A percentile compares a stretch with the other conserved stretches of the same genome.
Evolutionary conservation across 306 rosid species (phyloP).

Genomic region (Glycine latifolia): DNA sequence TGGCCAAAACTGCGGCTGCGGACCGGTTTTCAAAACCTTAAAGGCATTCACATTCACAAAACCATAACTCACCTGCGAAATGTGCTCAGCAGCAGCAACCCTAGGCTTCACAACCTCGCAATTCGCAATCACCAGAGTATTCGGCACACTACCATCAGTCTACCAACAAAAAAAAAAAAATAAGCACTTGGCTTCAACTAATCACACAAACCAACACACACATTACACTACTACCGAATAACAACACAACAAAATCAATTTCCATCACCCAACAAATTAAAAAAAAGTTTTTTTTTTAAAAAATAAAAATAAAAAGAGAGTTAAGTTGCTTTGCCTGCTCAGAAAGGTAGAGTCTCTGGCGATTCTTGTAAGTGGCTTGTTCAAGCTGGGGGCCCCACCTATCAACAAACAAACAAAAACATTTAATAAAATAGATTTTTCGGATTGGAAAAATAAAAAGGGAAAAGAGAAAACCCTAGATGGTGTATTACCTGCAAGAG

Average conservation of each 20-base stretch:
- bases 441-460: neutral
- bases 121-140: conserved; percentile 95
- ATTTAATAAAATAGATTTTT: neutral
- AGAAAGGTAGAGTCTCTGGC: conserved; percentile 94
- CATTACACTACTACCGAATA: neutral
- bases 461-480: conserved; percentile 24
- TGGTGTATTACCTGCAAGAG: conserved; percentile 72
- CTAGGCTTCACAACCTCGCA: conserved; percentile 98
- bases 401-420: neutral
- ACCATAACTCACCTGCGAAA: conserved; percentile 75
- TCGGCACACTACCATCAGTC: conserved; percentile 99
- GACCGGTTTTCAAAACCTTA: neutral
- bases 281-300: neutral
- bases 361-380: conserved; percentile 95
- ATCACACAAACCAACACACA: conserved; percentile 2
- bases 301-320: too few relatives aligned
- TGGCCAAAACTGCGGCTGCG: neutral
- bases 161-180: conserved; percentile 16
- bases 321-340: conserved; percentile 72
- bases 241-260: neutral
- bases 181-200: neutral
- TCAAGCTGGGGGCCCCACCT: conserved; percentile 99
- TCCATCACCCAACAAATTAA: neutral
- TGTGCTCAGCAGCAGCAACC: conserved; percentile 99
- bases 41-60: neutral